Base-by-base conservation (phyloP, 495 filamentous ascomycete species). In the Lichenothelia convexa region DNA sequence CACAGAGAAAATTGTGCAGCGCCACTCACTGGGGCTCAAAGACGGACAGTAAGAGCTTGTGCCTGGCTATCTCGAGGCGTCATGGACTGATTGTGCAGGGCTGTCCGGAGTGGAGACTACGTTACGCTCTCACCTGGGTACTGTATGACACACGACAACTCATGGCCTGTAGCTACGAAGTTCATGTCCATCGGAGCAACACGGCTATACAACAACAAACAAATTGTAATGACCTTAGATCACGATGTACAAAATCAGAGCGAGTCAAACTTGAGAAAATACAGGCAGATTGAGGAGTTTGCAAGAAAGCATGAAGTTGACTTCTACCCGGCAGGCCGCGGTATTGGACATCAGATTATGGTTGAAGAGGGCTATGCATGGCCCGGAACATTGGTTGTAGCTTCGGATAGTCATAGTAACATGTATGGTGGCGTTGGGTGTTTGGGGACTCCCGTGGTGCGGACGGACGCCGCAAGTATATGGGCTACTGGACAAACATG, bases 71-170 rank as follows among this genome's bases (percentile, higher is more conserved):
- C n/a, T n/a, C n/a, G n/a, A n/a, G n/a, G n/a, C n/a, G n/a, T n/a
- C n/a, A n/a, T n/a, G n/a, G n/a, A n/a, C n/a, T n/a, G n/a, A n/a
- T n/a, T n/a, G n/a, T n/a, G n/a, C n/a, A n/a, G n/a, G n/a, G n/a
- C n/a, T n/a, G 48, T 51, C 35, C 39, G 39, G 20, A 26, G 36
- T 6, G 46, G 46, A 34, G 49, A 52, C 47, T 52, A 49, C 38
- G 46, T 94, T 32, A 81, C 72, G 0, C 65, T 93, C 20, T 57
- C 66, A 13, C 81, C 82, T 4, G 65, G 80, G 40, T 62, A 65
- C 18, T 79, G 78, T 61, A 89, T 93, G 75, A 86, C 83, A 0
- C 87, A 97, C 57, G 89, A 97, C 55, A 94, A 97, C 58, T 74
- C 74, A 0, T 91, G 75, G 77, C 81, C 86, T 1, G 76, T 91